Evolutionary conservation across 2,329 filamentous ascomycete genomes (phyloP), one percentile per base, ranked within the genome.

Genomic region (Bisporella sp.): DNA sequence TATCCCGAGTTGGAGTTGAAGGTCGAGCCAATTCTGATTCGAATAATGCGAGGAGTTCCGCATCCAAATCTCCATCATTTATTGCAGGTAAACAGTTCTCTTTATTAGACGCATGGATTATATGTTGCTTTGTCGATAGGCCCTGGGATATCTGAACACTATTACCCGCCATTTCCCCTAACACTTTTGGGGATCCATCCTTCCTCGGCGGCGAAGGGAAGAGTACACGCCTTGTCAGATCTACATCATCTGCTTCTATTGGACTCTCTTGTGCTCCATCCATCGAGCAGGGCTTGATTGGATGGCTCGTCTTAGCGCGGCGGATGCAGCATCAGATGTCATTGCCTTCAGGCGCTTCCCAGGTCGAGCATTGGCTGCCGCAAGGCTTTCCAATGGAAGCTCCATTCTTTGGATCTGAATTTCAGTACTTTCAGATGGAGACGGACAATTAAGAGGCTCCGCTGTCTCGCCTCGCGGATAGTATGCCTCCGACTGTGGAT

Each of bases 171-270:
- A 80, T 65, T 59, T 84, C 79, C 45, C 77, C 76, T 2, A 88
- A 72, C 28, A 79, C 76, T 62, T 82, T 88, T 1, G 76, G 69
- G 43, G 79, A 73, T 35, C 77, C 79, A 31, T 81, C 78, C 57
- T 85, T 85, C 41, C 82, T 76, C 21, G 21, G 21, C 2, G 87
- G 87, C 0, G 86, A 90, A 1, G 88, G 85, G 61, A 93, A 93
- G 1, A 93, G 73, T 2, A 91, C 68, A 51, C 89, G 76, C 53
- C 85, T 77, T 1, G 85, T 90, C 47, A 65, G 69, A 33, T 78
- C 79, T 13, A 75, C 66, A n/a, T 71, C 71, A 33, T 75, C 74
- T 5, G 78, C 57, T 31, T 74, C 69, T 33, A 84, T 79, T 12
- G 81, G 80, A 58, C 75, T 82, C 45, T 77, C 69, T 12, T 72